Conservation (phyloP, 306 rosid species). For the Canavalia ensiformis region DNA sequence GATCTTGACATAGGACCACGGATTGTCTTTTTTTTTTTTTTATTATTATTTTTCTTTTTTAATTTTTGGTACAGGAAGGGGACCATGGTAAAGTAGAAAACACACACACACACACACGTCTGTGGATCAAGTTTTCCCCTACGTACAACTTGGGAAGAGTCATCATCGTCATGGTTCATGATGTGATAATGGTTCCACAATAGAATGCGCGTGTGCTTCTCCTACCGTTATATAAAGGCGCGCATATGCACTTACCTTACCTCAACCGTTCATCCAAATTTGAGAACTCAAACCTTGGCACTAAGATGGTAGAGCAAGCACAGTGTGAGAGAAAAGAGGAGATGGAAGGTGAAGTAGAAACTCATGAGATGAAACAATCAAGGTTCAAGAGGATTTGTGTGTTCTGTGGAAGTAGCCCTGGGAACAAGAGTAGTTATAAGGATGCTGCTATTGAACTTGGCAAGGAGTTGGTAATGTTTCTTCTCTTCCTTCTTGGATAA, state of each 20-base stretch:
- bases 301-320: slow-evolving; percentile 40
- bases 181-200: slow-evolving; percentile 49
- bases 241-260: not conserved
- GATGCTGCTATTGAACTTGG: slow-evolving; percentile 98
- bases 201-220: slow-evolving; percentile 48
- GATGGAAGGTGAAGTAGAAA: slow-evolving; percentile 20
- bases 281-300: slow-evolving; percentile 37
- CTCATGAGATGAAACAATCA: slow-evolving; percentile 58
- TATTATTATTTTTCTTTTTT: not conserved
- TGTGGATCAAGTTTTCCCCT: slow-evolving; percentile 43
- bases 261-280: slow-evolving; percentile 50
- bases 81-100: slow-evolving; percentile 53
- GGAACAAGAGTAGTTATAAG: slow-evolving; percentile 80
- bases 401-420: slow-evolving; percentile 94
- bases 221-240: slow-evolving; percentile 56
- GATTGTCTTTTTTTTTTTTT: not conserved
- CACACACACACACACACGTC: slow-evolving; percentile 47
- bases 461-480: slow-evolving; percentile 75
- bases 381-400: slow-evolving; percentile 94
- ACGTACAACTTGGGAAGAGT: slow-evolving; percentile 45
- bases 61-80: slow-evolving; percentile 47
- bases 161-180: slow-evolving; percentile 47
- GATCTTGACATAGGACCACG: slow-evolving; percentile 54
- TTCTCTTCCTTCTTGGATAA: not conserved
- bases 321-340: slow-evolving; percentile 34